These are phyloP conservation scores for Colletotrichum eleusines DNA, from an alignment of 2,329 filamentous ascomycete genomes.

Conservation along the genomic window DNA sequence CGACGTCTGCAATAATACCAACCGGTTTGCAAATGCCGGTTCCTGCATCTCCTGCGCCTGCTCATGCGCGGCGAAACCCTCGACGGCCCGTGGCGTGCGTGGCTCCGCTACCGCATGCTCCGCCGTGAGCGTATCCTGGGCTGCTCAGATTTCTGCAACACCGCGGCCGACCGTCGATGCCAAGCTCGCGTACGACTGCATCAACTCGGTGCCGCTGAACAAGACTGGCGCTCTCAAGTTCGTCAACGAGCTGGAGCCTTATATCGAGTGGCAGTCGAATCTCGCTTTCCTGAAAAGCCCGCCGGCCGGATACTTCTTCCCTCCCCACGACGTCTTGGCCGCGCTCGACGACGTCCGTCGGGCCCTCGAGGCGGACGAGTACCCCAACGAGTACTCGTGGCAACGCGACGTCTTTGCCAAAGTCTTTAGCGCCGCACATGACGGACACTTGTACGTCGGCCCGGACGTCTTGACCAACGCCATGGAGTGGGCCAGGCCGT, in stretches of 20 bases:
- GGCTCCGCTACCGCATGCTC: not conserved
- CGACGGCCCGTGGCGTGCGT: too few relatives aligned
- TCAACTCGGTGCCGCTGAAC: slow-evolving; percentile 53
- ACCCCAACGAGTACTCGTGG: slow-evolving; percentile 55
- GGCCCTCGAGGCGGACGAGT: slow-evolving; percentile 50
- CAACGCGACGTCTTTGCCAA: slow-evolving; percentile 54
- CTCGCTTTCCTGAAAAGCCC: slow-evolving; percentile 62
- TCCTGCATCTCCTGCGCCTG: not conserved
- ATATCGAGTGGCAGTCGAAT: slow-evolving; percentile 61
- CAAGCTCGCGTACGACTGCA: slow-evolving; percentile 51
- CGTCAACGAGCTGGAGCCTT: slow-evolving; percentile 53
- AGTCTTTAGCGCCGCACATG: slow-evolving; percentile 53
- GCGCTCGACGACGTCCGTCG: slow-evolving; percentile 50
- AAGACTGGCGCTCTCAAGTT: slow-evolving; percentile 50
- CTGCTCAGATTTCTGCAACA: not conserved
- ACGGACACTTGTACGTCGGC: slow-evolving; percentile 56
- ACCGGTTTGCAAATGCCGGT: not conserved
- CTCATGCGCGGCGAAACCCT: too few relatives aligned
- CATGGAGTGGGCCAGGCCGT: slow-evolving; percentile 51
- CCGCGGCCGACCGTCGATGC: too few relatives aligned
- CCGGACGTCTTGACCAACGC: slow-evolving; percentile 54
- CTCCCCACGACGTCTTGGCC: slow-evolving; percentile 54
- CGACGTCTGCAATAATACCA: too few relatives aligned
- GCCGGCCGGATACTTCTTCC: slow-evolving; percentile 62
- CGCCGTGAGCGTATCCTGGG: not conserved